Base-by-base conservation (phyloP, 768 basidiomycete genomes). In the Pisolithus microcarpus region DNA sequence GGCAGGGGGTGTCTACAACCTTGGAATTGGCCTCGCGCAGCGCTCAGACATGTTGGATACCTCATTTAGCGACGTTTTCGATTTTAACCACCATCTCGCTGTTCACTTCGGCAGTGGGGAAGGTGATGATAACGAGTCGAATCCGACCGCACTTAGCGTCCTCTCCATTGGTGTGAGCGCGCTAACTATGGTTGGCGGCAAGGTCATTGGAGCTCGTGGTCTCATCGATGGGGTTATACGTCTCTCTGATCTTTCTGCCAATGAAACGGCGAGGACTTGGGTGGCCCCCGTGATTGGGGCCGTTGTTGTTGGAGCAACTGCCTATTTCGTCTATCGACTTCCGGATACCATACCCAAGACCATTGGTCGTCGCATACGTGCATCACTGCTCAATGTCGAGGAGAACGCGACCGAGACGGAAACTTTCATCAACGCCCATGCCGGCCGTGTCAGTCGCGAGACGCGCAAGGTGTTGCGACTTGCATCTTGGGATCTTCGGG, bases 381-480 rank as follows among this genome's bases (percentile, higher is more conserved):
- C 80, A 3, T 77, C 82, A 3, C 76, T 96, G 7, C 60, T 76
- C 15, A 71, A 66, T 30, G 56, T 64, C n/a, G 72, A 73, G 40
- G 75, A 74, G 28, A 72, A 66, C 21, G 69, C 73, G 18, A 76
- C 77, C 21, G 68, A 72, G 31, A 77, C 80, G 43, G 74, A 81
- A 47, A 66, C 73, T 28, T 92, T 84, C 61, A 76, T 85, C 28
- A 79, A 83, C 50, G 73, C 70, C 2, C 85, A 97, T 61, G 76
- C 80, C 2, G 75, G 72, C 39, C 75, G 95, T 19, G 77, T 97
- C 38, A 72, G 81, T 48, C 75, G 82, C 36, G 95, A 98, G 76
- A 89, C 91, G 21, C 79, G 95, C 59, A 97, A 97, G 72, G 95
- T 99, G 43, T 71, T 99, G 52, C 76, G 94, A 44, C 67, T 92